Conservation (phyloP, 441 rosid genomes). For the Capsella rubella region DNA sequence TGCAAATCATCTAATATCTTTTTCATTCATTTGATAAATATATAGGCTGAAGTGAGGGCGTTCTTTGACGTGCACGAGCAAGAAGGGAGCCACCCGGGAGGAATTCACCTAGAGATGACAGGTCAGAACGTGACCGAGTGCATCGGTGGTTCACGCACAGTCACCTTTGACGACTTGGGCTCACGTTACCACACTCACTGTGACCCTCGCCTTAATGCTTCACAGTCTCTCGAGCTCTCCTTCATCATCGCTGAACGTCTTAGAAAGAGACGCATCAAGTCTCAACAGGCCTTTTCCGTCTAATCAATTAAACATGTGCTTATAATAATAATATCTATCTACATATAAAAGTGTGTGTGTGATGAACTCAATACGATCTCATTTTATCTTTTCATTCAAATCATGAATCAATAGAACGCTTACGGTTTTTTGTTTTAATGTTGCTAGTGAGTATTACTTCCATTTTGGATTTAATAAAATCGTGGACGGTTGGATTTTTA, state of each 20-base stretch:
- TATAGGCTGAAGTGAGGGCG: conserved; percentile 93
- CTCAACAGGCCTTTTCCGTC: conserved; percentile 47
- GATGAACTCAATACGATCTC: conserved; percentile 24
- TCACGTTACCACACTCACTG: conserved; percentile 96
- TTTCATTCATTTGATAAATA: not conserved
- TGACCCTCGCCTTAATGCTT: conserved; percentile 93
- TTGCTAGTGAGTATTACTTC: conserved; percentile 21
- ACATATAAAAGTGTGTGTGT: conserved; percentile 10
- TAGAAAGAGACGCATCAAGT: conserved; percentile 80
- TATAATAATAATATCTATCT: not conserved
- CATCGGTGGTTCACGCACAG: conserved; percentile 92
- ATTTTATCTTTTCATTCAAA: conserved; percentile 33
- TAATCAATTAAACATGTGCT: conserved; percentile 27
- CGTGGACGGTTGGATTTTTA: conserved; percentile 18
- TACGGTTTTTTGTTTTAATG: conserved; percentile 1
- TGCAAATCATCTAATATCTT: not conserved
- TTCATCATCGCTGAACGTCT: conserved; percentile 96
- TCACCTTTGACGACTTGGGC: conserved; percentile 91
- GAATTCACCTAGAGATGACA: conserved; percentile 93
- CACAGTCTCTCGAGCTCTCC: conserved; percentile 92
- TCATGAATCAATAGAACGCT: conserved; percentile 5
- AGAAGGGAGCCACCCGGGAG: conserved; percentile 97
- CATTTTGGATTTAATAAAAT: conserved; percentile 25
- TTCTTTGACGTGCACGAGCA: conserved; percentile 98
- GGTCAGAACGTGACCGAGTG: conserved; percentile 98